Conservation (phyloP, 495 filamentous ascomycete genomes). For the Penicillium desertorum region DNA sequence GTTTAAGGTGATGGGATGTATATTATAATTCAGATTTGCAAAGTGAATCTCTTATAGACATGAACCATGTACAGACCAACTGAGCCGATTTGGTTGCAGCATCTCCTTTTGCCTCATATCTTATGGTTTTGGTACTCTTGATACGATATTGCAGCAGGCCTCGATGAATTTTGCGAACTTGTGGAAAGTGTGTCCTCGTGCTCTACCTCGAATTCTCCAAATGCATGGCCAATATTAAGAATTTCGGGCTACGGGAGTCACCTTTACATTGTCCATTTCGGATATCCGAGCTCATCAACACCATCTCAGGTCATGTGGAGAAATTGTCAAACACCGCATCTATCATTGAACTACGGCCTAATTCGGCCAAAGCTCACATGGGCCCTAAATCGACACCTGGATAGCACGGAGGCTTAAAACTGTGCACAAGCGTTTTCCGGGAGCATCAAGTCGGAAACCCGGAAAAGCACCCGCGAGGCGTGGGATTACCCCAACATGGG, state of each 20-base stretch:
- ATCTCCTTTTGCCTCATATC: no score
- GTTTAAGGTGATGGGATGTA: slow-evolving; percentile 7
- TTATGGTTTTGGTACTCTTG: no score
- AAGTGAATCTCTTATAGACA: not conserved
- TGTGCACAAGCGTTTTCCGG: slow-evolving; percentile 11
- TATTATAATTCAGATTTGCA: not conserved
- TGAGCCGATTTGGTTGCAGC: not conserved
- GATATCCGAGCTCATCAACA: not conserved
- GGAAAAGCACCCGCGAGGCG: slow-evolving; percentile 12
- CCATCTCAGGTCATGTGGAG: not conserved
- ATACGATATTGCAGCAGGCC: no score
- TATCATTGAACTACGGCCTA: not conserved
- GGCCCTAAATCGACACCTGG: no score
- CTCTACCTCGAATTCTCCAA: no score
- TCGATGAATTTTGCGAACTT: no score
- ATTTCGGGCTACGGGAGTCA: not conserved
- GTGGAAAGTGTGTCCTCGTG: no score
- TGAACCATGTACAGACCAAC: not conserved
- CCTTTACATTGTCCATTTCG: not conserved
- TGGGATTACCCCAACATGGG: slow-evolving; percentile 10
- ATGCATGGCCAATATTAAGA: no score
- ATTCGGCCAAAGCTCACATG: not conserved
- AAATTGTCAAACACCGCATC: not conserved
- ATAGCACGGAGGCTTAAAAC: not conserved
- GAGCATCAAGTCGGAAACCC: slow-evolving; percentile 7